Evolutionary conservation across 1,139 yeast species (phyloP).

Genomic region (Scheffersomyces parashehatae): DNA sequence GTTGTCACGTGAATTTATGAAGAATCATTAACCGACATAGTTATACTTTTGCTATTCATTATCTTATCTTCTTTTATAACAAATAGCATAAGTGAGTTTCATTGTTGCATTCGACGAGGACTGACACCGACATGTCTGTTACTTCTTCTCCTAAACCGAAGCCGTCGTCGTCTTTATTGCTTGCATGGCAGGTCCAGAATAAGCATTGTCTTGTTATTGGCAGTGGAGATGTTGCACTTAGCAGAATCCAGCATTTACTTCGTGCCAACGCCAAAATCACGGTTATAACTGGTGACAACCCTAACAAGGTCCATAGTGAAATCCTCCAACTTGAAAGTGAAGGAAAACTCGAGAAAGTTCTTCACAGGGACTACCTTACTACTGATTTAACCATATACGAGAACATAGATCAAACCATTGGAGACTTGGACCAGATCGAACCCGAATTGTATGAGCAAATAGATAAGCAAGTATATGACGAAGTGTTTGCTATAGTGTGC

Average conservation of each 20-base stretch:
- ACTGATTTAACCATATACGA: slow-evolving; percentile 55
- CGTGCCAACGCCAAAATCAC: slow-evolving; percentile 72
- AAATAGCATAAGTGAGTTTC: not conserved
- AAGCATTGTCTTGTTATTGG: slow-evolving; percentile 75
- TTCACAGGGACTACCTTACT: slow-evolving; percentile 41
- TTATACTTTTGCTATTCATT: too few species aligned
- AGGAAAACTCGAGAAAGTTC: slow-evolving; percentile 46
- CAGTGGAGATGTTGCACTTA: slow-evolving; percentile 79
- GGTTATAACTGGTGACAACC: slow-evolving; percentile 39
- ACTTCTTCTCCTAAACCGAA: slow-evolving; percentile 15
- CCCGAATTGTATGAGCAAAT: slow-evolving; percentile 32
- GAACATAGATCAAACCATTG: slow-evolving; percentile 12
- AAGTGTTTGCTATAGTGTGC: slow-evolving; percentile 63
- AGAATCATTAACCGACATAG: too few species aligned
- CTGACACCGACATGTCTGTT: not conserved
- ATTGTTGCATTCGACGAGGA: not conserved
- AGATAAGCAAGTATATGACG: slow-evolving; percentile 31
- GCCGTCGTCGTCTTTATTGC: slow-evolving; percentile 65
- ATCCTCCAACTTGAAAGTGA: slow-evolving; percentile 35
- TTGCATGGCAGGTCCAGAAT: slow-evolving; percentile 72
- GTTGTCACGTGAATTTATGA: too few species aligned
- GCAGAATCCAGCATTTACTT: slow-evolving; percentile 65
- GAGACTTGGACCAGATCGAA: slow-evolving; percentile 21
- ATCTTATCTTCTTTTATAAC: too few species aligned
- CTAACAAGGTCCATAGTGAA: slow-evolving; percentile 41